Evolutionary conservation across 148 eudicot genomes (phyloP), one percentile per base, ranked within the genome.

Genomic region (Suaeda aralocaspica): DNA sequence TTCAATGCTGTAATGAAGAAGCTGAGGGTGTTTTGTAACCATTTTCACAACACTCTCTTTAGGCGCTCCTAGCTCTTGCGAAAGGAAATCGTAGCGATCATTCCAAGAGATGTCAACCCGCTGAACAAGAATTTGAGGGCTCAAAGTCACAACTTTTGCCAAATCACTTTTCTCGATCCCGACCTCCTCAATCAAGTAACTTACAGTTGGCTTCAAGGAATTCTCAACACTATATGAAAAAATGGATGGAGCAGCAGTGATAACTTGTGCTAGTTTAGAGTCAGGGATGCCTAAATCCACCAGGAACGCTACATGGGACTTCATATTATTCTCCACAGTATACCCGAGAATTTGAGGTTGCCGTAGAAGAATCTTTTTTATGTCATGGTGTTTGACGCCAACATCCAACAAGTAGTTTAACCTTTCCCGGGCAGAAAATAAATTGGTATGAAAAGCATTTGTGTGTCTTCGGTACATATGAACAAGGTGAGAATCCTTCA

Each of bases 121-220:
- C 80, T 91, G 98, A 82, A 91, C 97, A 74, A 94, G 85, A 71
- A 94, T 91, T 79, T 91, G 97, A 77, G 98, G 97, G 71, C 98
- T 94, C 77, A 94, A 59, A 84, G 90, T 91, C 76, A 94, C 87
- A 76, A 94, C 98, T 83, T 94, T 94, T 56, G 83, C 81, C 71
- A 94, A 72, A 46, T 94, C 96, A 75, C 74, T 78, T 77, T 87
- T 73, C 84, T 85, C 76, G 64, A 94, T 86, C 42, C 97, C 98
- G 60, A 94, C 92, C 82, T 91, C 97, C 72, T 91, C 96, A 63
- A 85, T 82, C 82, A 94, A 86, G 81, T 91, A 94, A 66, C 87
- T 87, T 34, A 83, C 89, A 13, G 92, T 94, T 50, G 96, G 98
- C 78, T 86, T 91, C 72, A 94, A 77, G 65, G 97, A 94, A 74